Percentiles rank a stretch among this genome's conserved stretches.
Evolutionary conservation across 352 stramenopile species (phyloP).

Genomic region (Hyaloperonospora brassicae): DNA sequence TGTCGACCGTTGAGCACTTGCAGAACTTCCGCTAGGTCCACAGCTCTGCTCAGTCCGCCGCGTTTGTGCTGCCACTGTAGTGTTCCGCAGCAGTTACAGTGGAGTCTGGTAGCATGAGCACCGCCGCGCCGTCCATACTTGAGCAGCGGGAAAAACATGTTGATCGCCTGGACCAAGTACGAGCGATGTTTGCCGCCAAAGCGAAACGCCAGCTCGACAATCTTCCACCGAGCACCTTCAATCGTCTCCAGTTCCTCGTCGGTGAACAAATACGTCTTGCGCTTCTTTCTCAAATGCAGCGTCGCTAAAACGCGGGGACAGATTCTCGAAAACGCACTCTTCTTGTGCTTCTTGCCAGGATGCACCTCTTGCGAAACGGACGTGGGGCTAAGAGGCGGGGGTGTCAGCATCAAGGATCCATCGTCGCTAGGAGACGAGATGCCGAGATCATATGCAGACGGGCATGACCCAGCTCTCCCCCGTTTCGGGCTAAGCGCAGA

Average conservation of each 20-base stretch:
- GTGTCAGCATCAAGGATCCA: conserved; percentile 9
- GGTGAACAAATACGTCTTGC: conserved; percentile 68
- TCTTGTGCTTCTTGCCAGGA: conserved; percentile 33
- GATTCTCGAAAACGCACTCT: conserved; percentile 48
- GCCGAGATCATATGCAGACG: conserved; percentile 28
- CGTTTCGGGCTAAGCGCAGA: conserved; percentile 14
- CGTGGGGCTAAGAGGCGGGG: conserved; percentile 5
- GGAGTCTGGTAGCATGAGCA: conserved; percentile 58
- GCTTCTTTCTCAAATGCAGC: conserved; percentile 57
- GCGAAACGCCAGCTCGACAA: conserved; percentile 77
- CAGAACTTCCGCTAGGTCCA: conserved; percentile 65
- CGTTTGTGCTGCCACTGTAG: conserved; percentile 85
- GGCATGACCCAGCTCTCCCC: conserved; percentile 62
- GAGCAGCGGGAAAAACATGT: conserved; percentile 76
- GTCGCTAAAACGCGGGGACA: conserved; percentile 51
- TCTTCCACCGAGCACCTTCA: conserved; percentile 79
- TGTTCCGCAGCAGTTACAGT: conserved; percentile 75
- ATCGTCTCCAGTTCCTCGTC: conserved; percentile 73
- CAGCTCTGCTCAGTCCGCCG: conserved; percentile 50
- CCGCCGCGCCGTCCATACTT: conserved; percentile 76
- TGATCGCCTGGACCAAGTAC: conserved; percentile 81
- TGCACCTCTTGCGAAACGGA: conserved; percentile 13
- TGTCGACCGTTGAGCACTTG: conserved; percentile 60
- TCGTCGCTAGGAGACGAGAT: conserved; percentile 9
- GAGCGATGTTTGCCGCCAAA: conserved; percentile 79